Conservation (phyloP, 345 rosid genomes). For the Toxicodendron radicans region DNA sequence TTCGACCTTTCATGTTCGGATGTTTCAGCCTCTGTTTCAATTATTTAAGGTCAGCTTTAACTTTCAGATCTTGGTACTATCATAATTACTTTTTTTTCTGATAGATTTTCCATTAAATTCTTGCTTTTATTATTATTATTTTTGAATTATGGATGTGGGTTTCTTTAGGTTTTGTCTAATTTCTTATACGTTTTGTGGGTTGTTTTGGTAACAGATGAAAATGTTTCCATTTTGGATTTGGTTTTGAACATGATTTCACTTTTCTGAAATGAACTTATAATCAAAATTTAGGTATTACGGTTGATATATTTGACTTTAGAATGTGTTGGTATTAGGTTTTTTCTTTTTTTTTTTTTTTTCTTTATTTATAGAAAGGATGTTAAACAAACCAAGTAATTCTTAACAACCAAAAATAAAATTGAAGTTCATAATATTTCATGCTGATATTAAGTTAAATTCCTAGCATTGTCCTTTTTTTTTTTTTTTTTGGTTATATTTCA, state of each 20-base stretch:
- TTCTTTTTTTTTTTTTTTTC: background rate
- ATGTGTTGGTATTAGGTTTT: background rate
- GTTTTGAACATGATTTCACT: conserved; percentile 4
- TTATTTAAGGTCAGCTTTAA: conserved; percentile 19
- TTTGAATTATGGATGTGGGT: background rate
- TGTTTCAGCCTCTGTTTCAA: conserved; percentile 5
- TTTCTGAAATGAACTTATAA: background rate
- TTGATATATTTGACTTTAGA: background rate
- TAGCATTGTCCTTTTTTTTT: background rate
- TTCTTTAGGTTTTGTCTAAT: background rate
- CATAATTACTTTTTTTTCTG: background rate
- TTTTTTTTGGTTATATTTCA: background rate
- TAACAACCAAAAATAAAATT: background rate
- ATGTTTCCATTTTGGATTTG: background rate
- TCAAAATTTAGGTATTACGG: background rate
- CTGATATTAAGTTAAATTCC: background rate
- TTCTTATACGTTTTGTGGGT: background rate
- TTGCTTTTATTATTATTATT: background rate
- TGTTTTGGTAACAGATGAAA: background rate
- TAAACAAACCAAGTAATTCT: background rate
- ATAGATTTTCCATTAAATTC: background rate
- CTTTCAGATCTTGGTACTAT: background rate
- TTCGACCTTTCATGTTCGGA: background rate
- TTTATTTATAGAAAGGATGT: background rate
- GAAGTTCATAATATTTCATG: background rate